Evolutionary conservation across 176 grass and related monocot genomes (phyloP), one percentile per base, ranked within the genome.

Genomic region (Guadua angustifolia): DNA sequence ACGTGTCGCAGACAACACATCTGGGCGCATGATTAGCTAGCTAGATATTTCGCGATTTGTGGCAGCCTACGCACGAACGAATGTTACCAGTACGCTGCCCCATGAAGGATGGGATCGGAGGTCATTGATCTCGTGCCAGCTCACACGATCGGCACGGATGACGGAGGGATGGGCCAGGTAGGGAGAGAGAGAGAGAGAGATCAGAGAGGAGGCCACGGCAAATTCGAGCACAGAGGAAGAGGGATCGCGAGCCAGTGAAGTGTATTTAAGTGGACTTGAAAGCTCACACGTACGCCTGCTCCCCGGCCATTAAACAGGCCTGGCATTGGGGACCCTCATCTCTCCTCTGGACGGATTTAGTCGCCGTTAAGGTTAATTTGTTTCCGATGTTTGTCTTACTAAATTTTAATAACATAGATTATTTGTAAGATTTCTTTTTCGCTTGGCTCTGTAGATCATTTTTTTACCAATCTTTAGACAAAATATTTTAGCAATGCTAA

Each of bases 191-290:
- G 45, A 73, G 3, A 62, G 22, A 53, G 50, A 53, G 5, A 5
- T 6, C 5, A 19, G 51, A 18, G 16, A 7, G 2, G 21, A 56
- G 6, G 53, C 10, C 32, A 17, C 5, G 13, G 74, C 32, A 43
- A 16, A 6, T 60, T 26, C 13, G 13, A 59, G 55, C 53, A 24
- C 29, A 29, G 21, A 51, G 61, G 61, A 16, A 7, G 61, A 64
- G 26, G 5, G 13, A 33, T 62, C 12, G 61, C 25, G 16, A 40
- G 63, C 18, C 4, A 21, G 78, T 40, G 78, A 14, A 39, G 45
- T 25, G 47, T 12, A 81, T 81, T 81, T 5, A 70, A 71, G 51
- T 29, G 51, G 39, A 56, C 5, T 32, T 82, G 66, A 71, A 71
- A 60, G 79, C 51, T 16, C 40, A 25, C 56, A 60, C 56, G 69